Evolutionary conservation across 1,139 yeast genomes (phyloP).

Genomic region (Candida pseudocylindracea): DNA sequence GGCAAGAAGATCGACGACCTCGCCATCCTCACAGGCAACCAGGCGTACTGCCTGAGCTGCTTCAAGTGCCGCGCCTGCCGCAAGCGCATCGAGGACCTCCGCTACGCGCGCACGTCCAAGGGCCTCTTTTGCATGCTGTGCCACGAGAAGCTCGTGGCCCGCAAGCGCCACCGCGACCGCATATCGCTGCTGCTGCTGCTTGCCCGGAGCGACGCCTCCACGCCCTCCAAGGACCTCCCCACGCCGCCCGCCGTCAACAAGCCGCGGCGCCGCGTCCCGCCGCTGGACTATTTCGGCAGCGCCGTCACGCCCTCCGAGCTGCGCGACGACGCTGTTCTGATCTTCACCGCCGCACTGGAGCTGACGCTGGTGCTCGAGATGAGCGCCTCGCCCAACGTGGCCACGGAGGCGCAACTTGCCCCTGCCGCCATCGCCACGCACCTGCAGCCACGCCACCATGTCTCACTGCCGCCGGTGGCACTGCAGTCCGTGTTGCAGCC

Average conservation of each 20-base stretch:
- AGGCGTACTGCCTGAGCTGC: slow-evolving; percentile 83
- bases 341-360: background rate
- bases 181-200: slow-evolving; percentile 12
- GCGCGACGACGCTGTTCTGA: too few species aligned
- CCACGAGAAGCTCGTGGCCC: slow-evolving; percentile 64
- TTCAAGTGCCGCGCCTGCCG: slow-evolving; percentile 84
- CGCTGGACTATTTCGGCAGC: too few species aligned
- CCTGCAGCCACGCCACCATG: background rate
- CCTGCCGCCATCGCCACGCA: background rate
- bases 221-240: too few species aligned
- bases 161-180: slow-evolving; percentile 30
- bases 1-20: slow-evolving; percentile 79
- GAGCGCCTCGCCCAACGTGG: background rate
- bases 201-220: too few species aligned
- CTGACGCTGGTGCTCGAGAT: background rate
- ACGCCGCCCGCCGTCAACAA: too few species aligned
- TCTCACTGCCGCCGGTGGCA: slow-evolving; percentile 1
- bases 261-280: too few species aligned
- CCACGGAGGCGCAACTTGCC: background rate
- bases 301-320: too few species aligned
- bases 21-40: slow-evolving; percentile 91
- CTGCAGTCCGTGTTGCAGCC: background rate
- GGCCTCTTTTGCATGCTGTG: slow-evolving; percentile 90
- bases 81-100: slow-evolving; percentile 66
- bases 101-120: slow-evolving; percentile 84